phyloP scores from a whole-genome alignment of 1,139 yeast species.

The Taphrina confusa region DNA sequence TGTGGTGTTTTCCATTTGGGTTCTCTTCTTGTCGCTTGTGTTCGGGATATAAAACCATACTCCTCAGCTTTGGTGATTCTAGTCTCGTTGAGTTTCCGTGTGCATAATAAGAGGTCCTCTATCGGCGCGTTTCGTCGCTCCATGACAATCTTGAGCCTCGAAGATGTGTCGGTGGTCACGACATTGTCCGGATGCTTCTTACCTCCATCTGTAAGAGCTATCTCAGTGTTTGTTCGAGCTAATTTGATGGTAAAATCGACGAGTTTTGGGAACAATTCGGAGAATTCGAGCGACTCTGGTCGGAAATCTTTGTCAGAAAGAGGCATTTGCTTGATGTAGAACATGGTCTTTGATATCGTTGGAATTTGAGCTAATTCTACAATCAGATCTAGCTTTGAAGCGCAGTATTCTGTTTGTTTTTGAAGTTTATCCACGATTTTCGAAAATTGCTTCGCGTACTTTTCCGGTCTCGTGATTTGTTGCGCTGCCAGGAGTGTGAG shows the following conservation, averaged over 20 bases:
- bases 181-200: neutral
- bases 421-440: neutral
- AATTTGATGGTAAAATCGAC: neutral
- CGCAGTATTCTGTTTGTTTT: neutral
- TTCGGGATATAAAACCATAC: conserved; percentile 12
- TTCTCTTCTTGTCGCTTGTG: conserved; percentile 3
- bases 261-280: neutral
- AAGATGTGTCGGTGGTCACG: neutral
- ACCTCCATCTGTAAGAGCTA: neutral
- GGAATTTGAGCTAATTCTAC: conserved; percentile 2
- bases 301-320: neutral
- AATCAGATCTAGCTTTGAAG: neutral
- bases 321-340: neutral
- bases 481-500: neutral
- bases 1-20: conserved; percentile 3
- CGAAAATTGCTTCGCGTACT: neutral
- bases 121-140: conserved; percentile 5
- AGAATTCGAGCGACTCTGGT: neutral
- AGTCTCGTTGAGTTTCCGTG: neutral
- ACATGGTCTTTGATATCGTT: neutral
- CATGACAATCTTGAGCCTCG: conserved; percentile 2
- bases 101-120: neutral
- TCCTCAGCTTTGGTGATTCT: neutral
- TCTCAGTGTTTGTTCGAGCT: neutral
- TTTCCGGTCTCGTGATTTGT: neutral